A percentile compares a stretch with the other conserved stretches of the same genome.
Conservation (phyloP, 371 early-diverging fungal genomes). For the Rhizopus delemar region DNA sequence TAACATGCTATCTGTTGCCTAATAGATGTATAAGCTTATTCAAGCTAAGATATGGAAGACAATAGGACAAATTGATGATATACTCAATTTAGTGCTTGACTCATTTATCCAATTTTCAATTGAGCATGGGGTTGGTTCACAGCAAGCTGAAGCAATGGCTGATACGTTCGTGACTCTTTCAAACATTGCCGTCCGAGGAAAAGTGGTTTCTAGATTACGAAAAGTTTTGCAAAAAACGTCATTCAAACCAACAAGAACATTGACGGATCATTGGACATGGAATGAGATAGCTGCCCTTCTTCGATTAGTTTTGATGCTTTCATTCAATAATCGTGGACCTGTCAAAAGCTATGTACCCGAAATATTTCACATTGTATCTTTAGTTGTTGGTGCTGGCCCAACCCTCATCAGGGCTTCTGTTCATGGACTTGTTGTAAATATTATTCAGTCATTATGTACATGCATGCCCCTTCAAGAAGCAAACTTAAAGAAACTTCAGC, state of each 20-base stretch:
- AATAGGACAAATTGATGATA: conserved; percentile 77
- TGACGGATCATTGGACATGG: conserved; percentile 86
- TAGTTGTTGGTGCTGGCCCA: conserved; percentile 84
- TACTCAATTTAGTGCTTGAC: conserved; percentile 81
- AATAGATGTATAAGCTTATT: conserved; percentile 76
- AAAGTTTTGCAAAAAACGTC: conserved; percentile 76
- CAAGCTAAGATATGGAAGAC: conserved; percentile 87
- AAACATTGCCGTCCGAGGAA: conserved; percentile 78
- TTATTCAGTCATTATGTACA: conserved; percentile 86
- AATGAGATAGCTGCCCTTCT: conserved; percentile 84
- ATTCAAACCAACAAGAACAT: conserved; percentile 65
- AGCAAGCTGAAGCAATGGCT: conserved; percentile 82
- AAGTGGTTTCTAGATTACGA: conserved; percentile 78
- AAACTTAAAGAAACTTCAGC: conserved; percentile 60
- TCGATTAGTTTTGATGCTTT: conserved; percentile 85
- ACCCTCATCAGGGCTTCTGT: conserved; percentile 85
- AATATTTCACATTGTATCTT: conserved; percentile 79
- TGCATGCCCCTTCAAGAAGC: conserved; percentile 68
- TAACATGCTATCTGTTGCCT: background rate
- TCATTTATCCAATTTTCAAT: conserved; percentile 77
- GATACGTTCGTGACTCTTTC: conserved; percentile 87
- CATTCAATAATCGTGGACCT: conserved; percentile 81
- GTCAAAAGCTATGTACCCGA: conserved; percentile 84
- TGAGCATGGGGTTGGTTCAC: conserved; percentile 79
- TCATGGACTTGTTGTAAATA: conserved; percentile 88